Base-by-base conservation (phyloP, 2,329 filamentous ascomycete species). In the Xylaria sp. region DNA sequence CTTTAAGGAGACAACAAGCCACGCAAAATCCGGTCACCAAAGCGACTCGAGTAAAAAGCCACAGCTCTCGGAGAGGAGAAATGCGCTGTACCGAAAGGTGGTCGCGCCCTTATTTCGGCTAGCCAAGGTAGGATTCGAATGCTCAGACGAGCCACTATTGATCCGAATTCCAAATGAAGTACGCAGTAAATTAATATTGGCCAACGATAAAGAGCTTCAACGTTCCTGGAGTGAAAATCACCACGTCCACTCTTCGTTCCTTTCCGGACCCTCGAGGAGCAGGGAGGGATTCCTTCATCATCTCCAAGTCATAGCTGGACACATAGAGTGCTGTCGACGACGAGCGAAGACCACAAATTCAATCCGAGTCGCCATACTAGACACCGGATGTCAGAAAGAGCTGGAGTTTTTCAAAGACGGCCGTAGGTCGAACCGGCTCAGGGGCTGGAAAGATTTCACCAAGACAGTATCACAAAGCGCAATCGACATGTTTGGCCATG, bases 401-500 rank as follows among this genome's bases (percentile, higher is more conserved):
- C 48, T 61, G 12, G n/a, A 2, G 4, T 61, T 53, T 39, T 60
- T 60, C 45, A 51, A 60, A 60, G 57, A 60, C 57, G 30, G 34
- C n/a, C 45, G 57, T 60, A 60, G 57, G 45, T 36, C 7, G 27
- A 36, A 24, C 17, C 57, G 57, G 27, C 9, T 61, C 30, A 51
- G n/a, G 34, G 58, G 47, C 58, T 53, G 47, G 60, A 55, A 48
- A 17, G 60, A 62, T 21, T 48, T 62, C 24, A 55, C 27, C n/a
- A 34, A 3, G 14, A 2, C 50, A 34, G 24, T 24, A 21, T 34
- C 51, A 24, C 60, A 45, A 24, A 62, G n/a, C 36, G 24, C 27
- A 47, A 48, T 47, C 21, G 60, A 62, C 36, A 55, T 50, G 24
- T 62, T 62, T 62, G 60, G 60, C 14, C 50, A 62, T 47, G 60